Conservation (phyloP, 306 rosid genomes). For the Ceratonia siliqua region DNA sequence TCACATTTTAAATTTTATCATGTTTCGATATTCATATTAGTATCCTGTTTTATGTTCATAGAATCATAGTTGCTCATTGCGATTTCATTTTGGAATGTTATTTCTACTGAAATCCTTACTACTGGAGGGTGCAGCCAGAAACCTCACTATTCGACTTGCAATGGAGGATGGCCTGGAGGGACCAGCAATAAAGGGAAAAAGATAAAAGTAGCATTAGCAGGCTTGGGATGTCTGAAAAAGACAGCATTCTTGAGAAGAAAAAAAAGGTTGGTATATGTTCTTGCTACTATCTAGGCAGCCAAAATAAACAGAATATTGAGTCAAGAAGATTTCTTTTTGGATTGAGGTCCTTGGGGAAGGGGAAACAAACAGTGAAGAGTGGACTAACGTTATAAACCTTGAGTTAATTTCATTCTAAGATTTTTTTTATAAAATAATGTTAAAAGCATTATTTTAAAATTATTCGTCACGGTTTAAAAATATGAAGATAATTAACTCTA, state of each 20-base stretch:
- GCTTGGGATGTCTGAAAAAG: conserved; percentile 27
- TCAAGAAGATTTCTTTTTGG: conserved; percentile 27
- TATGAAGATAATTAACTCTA: too few relatives aligned
- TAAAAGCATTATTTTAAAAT: too few relatives aligned
- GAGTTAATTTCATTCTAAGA: too few relatives aligned
- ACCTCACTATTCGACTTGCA: background rate
- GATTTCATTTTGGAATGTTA: too few relatives aligned
- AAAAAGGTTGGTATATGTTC: conserved; percentile 29
- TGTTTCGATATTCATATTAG: too few relatives aligned
- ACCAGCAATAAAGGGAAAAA: background rate
- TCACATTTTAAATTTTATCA: too few relatives aligned
- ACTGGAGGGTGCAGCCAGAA: background rate
- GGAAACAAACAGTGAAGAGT: conserved; percentile 7
- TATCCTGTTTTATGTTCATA: too few relatives aligned
- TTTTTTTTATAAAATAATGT: too few relatives aligned
- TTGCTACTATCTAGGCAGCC: conserved; percentile 32
- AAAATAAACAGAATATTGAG: conserved; percentile 30
- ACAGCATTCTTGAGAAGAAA: conserved; percentile 19
- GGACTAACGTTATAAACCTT: conserved; percentile 21
- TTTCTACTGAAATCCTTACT: background rate
- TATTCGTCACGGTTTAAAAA: too few relatives aligned
- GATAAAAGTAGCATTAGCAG: background rate
- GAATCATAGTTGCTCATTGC: too few relatives aligned
- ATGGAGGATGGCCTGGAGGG: background rate
- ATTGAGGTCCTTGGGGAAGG: conserved; percentile 1